Evolutionary conservation across 2,329 filamentous ascomycete species (phyloP).

Genomic region (Ambrosiella xylebori): DNA sequence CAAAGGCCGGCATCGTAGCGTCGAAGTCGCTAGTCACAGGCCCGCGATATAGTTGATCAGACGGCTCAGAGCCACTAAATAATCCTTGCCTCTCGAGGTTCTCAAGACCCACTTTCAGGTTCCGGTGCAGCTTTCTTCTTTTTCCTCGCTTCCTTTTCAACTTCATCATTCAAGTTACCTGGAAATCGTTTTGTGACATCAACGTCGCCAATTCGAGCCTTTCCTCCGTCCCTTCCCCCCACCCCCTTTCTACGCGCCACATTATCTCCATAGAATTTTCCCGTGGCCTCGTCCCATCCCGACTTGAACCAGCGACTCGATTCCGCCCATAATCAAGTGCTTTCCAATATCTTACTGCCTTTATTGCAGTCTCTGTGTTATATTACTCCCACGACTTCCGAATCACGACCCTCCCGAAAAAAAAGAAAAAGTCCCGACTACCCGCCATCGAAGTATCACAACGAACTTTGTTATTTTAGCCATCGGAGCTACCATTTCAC

Average conservation of each 20-base stretch:
- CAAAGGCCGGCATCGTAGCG: too few relatives aligned
- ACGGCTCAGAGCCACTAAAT: background rate
- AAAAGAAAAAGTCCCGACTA: background rate
- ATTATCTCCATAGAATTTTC: slow-evolving; percentile 1
- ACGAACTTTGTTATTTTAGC: background rate
- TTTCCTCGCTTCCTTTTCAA: slow-evolving; percentile 3
- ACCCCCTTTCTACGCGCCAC: slow-evolving; percentile 4
- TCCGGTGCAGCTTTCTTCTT: background rate
- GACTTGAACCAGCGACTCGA: slow-evolving; percentile 11
- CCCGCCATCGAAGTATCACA: background rate
- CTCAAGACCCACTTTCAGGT: background rate
- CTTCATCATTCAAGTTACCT: background rate
- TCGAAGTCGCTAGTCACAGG: background rate
- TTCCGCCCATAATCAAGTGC: slow-evolving; percentile 6
- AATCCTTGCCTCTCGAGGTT: background rate
- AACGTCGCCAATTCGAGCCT: background rate
- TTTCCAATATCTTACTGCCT: background rate
- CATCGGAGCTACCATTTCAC: background rate
- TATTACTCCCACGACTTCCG: background rate
- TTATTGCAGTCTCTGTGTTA: background rate
- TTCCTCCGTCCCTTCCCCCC: background rate
- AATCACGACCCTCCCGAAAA: background rate
- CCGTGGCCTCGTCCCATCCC: slow-evolving; percentile 1
- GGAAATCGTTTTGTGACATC: slow-evolving; percentile 7
- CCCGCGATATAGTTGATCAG: background rate